These are phyloP conservation scores for Olyra latifolia DNA, from an alignment of 176 grass and related monocot genomes.

Conservation along the genomic window DNA sequence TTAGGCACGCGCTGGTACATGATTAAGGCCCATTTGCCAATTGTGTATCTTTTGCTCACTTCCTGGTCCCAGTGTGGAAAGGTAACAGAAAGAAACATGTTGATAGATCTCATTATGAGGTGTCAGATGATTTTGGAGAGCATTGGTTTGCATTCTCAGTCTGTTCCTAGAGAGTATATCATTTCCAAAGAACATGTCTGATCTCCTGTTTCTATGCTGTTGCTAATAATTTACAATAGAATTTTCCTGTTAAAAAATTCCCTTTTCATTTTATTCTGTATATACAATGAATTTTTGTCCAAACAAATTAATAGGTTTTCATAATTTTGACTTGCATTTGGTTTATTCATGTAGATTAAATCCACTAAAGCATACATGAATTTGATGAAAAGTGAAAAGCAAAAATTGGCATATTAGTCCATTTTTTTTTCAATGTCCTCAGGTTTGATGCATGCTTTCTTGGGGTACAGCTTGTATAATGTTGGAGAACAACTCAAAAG, in stretches of 20 bases:
- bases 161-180: neutral
- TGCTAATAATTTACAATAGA: neutral
- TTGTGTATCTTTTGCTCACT: conserved; percentile 15
- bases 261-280: neutral
- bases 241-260: conserved; percentile 1
- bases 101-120: neutral
- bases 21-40: conserved; percentile 16
- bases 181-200: neutral
- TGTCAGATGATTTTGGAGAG: conserved; percentile 20
- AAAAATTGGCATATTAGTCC: neutral
- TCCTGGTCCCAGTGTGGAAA: conserved; percentile 23
- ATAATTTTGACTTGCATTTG: neutral
- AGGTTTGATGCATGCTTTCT: conserved; percentile 5
- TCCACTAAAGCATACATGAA: neutral
- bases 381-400: neutral
- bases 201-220: neutral
- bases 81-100: neutral
- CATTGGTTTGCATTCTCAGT: neutral
- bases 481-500: conserved; percentile 28
- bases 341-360: conserved; percentile 4
- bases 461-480: conserved; percentile 25
- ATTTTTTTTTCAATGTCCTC: neutral
- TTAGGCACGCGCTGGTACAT: conserved; percentile 11
- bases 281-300: neutral
- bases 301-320: neutral